phyloP scores from a whole-genome alignment of 306 rosid genomes.

The Parietaria judaica region DNA sequence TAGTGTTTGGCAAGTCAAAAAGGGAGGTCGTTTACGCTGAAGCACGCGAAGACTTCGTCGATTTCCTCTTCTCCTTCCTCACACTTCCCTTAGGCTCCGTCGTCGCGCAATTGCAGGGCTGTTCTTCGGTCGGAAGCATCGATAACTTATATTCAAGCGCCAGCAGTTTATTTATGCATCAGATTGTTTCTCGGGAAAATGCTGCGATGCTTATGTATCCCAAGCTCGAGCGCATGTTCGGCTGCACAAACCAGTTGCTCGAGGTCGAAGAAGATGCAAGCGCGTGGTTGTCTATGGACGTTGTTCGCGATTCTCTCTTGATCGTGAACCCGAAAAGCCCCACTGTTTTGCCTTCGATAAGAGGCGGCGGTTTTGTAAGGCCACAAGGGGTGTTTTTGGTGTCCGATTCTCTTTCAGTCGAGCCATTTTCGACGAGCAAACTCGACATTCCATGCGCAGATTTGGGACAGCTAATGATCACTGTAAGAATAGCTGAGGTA shows the following conservation, averaged over 20 bases:
- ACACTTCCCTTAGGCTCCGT: conserved; percentile 12
- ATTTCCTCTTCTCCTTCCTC: conserved; percentile 9
- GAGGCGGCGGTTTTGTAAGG: conserved; percentile 11
- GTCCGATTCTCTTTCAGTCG: conserved; percentile 1
- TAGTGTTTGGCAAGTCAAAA: conserved; percentile 6
- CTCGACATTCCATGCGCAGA: conserved; percentile 8
- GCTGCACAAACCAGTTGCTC: conserved; percentile 4
- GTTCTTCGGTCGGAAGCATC: conserved; percentile 12
- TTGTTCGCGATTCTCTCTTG: background rate
- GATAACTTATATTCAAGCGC: conserved; percentile 8
- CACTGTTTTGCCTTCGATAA: background rate
- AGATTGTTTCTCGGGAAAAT: background rate
- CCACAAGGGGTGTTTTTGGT: conserved; percentile 5
- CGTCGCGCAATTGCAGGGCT: background rate
- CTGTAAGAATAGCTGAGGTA: background rate
- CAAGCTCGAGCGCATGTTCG: conserved; percentile 12
- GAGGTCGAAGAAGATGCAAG: background rate
- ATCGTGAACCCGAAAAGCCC: conserved; percentile 11
- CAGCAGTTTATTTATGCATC: background rate
- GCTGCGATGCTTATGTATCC: conserved; percentile 7
- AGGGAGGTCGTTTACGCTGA: background rate
- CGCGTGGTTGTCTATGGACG: background rate
- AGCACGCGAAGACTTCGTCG: conserved; percentile 9
- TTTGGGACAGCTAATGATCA: background rate
- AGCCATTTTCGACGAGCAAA: conserved; percentile 4